These are phyloP conservation scores for Chaetomium cochliodes DNA, from an alignment of 495 filamentous ascomycete species.

Conservation along the genomic window DNA sequence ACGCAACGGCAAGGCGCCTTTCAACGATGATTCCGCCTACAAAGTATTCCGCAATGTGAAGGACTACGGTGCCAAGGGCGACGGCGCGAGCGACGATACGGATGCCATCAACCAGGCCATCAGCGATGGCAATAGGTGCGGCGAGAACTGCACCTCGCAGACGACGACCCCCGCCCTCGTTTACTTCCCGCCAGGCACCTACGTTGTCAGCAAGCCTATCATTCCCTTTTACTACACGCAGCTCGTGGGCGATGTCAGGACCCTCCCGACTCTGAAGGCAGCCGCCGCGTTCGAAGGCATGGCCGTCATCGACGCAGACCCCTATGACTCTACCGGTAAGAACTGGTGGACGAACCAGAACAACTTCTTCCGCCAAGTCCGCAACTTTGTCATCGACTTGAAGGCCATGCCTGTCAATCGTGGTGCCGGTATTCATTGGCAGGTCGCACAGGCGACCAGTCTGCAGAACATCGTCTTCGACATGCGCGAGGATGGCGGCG, in stretches of 20 bases:
- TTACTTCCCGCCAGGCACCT: constrained; percentile 80
- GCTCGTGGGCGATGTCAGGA: constrained; percentile 68
- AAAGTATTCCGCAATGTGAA: constrained; percentile 85
- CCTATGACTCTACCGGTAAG: constrained; percentile 60
- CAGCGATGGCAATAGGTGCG: constrained; percentile 72
- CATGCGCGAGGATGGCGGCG: constrained; percentile 71
- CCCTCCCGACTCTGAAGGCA: constrained; percentile 76
- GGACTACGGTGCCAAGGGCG: constrained; percentile 63
- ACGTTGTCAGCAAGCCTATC: constrained; percentile 66
- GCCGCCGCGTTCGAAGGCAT: constrained; percentile 72
- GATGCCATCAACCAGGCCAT: constrained; percentile 87
- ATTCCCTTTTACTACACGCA: constrained; percentile 78
- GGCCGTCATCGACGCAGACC: constrained; percentile 86
- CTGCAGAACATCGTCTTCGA: constrained; percentile 88
- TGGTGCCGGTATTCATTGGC: constrained; percentile 93
- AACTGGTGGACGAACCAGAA: constrained; percentile 88
- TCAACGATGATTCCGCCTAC: constrained; percentile 55
- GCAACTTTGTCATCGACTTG: constrained; percentile 90
- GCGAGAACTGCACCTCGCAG: constrained; percentile 73
- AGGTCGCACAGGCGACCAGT: constrained; percentile 92
- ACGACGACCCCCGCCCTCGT: constrained; percentile 73
- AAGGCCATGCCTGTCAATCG: constrained; percentile 61
- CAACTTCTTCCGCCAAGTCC: constrained; percentile 96
- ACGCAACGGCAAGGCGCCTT: constrained; percentile 67
- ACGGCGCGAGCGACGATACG: constrained; percentile 81